Evolutionary conservation across 257 asterid species (phyloP).

Genomic region (Solanum medicagineum): DNA sequence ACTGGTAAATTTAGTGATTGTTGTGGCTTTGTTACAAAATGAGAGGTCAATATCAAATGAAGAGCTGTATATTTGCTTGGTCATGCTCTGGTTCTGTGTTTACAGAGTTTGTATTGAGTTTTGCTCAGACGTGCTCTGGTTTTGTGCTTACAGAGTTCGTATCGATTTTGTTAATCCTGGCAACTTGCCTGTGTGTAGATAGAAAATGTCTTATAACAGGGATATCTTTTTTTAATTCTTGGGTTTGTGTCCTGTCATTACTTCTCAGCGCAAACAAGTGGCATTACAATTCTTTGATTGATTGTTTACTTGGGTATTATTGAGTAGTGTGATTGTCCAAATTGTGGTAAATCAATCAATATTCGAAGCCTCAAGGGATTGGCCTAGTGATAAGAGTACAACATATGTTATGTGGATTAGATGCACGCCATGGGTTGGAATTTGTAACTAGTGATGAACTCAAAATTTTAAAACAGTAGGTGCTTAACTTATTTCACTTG

Average conservation of each 20-base stretch:
- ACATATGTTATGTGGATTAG: neutral
- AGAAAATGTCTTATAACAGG: neutral
- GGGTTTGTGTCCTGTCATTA: neutral
- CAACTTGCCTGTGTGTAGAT: neutral
- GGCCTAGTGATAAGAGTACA: neutral
- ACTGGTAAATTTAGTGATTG: neutral
- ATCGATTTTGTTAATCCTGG: neutral
- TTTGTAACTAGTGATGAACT: neutral
- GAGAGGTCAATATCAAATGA: neutral
- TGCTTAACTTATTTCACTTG: too few species aligned
- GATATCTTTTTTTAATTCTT: neutral
- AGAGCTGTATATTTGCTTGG: neutral
- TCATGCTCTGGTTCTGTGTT: neutral
- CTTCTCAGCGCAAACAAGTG: too few species aligned
- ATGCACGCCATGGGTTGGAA: neutral
- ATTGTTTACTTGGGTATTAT: neutral
- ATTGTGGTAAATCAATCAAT: neutral
- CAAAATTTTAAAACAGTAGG: neutral
- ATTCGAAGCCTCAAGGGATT: neutral
- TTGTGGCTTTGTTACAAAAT: neutral
- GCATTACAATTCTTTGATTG: neutral
- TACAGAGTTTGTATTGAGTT: neutral
- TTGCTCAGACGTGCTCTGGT: neutral
- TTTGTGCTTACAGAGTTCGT: neutral
- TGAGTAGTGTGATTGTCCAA: neutral